phyloP scores from a whole-genome alignment of 2,329 filamentous ascomycete species.

The Phaeophleospora eucalypticola region DNA sequence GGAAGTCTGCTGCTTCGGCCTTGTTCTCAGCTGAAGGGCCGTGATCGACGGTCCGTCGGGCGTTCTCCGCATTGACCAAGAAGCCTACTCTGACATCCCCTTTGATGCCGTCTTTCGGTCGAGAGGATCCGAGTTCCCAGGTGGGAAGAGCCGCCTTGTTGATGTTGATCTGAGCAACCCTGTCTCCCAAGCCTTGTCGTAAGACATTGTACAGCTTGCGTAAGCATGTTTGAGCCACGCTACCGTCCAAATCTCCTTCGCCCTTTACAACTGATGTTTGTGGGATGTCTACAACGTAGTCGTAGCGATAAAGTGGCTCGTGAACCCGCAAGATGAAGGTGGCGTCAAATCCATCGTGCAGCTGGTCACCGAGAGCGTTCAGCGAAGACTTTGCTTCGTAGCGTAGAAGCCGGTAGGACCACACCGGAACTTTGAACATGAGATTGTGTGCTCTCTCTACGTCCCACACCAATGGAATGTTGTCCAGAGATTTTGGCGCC shows the following conservation, averaged over 20 bases:
- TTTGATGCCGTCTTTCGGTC: constrained; percentile 18
- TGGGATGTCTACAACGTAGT: constrained; percentile 45
- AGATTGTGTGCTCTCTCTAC: constrained; percentile 70
- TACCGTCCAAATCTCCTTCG: constrained; percentile 15
- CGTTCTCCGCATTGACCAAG: constrained; percentile 67
- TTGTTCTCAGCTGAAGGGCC: constrained; percentile 84
- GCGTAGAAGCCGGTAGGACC: constrained; percentile 72
- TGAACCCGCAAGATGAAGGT: constrained; percentile 68
- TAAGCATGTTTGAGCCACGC: neutral
- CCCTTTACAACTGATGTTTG: constrained; percentile 6
- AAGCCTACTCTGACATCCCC: constrained; percentile 60
- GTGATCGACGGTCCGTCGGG: constrained; percentile 74
- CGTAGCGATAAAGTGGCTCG: constrained; percentile 51
- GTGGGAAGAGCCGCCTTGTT: constrained; percentile 11
- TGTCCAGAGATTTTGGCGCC: constrained; percentile 38
- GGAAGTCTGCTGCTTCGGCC: constrained; percentile 74
- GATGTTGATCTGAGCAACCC: constrained; percentile 62
- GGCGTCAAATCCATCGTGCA: constrained; percentile 75
- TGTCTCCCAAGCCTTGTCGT: constrained; percentile 68
- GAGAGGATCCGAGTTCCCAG: constrained; percentile 37
- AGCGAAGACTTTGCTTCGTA: constrained; percentile 72
- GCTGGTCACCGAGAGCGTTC: constrained; percentile 67
- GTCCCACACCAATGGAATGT: constrained; percentile 73
- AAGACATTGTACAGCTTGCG: constrained; percentile 61
- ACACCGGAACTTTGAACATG: constrained; percentile 83